Evolutionary conservation across 164 flowering plant species (phyloP).

Genomic region (Sextonia rubra): DNA sequence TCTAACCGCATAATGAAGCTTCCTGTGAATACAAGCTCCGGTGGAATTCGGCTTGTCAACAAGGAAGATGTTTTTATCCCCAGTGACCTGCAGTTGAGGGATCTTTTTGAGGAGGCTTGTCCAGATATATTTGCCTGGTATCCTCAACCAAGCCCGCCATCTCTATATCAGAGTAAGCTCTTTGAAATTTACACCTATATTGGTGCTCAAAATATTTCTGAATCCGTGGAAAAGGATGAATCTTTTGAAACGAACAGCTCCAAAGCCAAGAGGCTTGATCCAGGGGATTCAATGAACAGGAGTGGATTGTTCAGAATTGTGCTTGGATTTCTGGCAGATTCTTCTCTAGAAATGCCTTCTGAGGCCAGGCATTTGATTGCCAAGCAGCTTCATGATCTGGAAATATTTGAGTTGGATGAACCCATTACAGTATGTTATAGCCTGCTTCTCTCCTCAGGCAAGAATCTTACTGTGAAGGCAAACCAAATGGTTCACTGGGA

Average conservation of each 20-base stretch:
- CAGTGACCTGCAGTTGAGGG: constrained; percentile 58
- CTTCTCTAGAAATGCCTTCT: constrained; percentile 29
- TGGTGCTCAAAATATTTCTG: constrained; percentile 49
- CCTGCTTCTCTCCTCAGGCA: constrained; percentile 16
- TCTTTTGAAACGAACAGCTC: constrained; percentile 8
- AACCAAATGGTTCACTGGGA: constrained; percentile 51
- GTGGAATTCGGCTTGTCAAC: constrained; percentile 23
- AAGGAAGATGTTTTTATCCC: constrained; percentile 53
- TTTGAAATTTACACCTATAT: constrained; percentile 36
- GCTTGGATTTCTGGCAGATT: constrained; percentile 46
- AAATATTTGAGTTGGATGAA: constrained; percentile 34
- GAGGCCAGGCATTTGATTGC: constrained; percentile 36
- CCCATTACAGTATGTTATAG: constrained; percentile 28
- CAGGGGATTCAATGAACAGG: constrained; percentile 15
- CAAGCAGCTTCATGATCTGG: constrained; percentile 30
- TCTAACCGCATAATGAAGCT: constrained; percentile 30
- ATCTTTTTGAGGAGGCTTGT: constrained; percentile 33
- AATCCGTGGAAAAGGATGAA: constrained; percentile 36
- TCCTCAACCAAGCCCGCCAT: constrained; percentile 37
- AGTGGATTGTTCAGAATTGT: constrained; percentile 37
- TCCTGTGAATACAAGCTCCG: constrained; percentile 34
- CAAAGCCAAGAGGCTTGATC: constrained; percentile 20
- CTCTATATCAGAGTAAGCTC: constrained; percentile 31
- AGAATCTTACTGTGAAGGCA: constrained; percentile 20
- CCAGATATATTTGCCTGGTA: constrained; percentile 49